A percentile compares a stretch with the other conserved stretches of the same genome.
These are phyloP conservation scores for Suillus plorans DNA, from an alignment of 768 basidiomycete species.

Conservation along the genomic window DNA sequence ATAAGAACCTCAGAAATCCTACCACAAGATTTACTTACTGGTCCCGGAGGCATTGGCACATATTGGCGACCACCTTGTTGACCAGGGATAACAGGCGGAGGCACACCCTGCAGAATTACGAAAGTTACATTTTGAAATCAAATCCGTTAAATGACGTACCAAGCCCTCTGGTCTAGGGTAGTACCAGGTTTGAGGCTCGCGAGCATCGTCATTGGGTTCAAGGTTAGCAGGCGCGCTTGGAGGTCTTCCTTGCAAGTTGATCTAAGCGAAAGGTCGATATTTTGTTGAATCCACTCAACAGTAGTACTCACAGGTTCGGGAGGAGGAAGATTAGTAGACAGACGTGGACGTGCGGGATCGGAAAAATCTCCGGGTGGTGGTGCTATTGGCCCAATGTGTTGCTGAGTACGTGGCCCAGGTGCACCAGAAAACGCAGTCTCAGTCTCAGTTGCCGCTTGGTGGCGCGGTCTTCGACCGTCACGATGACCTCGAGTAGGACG, in stretches of 20 bases:
- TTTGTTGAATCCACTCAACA: neutral
- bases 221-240: constrained; percentile 24
- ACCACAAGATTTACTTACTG: constrained; percentile 40
- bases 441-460: neutral
- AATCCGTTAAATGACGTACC: constrained; percentile 13
- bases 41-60: constrained; percentile 50
- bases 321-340: constrained; percentile 22
- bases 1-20: constrained; percentile 2
- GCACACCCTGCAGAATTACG: constrained; percentile 17
- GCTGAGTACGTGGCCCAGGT: neutral
- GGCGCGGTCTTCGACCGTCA: neutral
- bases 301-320: constrained; percentile 20
- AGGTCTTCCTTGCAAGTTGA: constrained; percentile 10
- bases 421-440: neutral
- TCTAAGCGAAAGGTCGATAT: neutral
- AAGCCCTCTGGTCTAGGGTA: constrained; percentile 9
- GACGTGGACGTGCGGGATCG: neutral
- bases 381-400: neutral
- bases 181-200: constrained; percentile 26
- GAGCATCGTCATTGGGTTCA: constrained; percentile 16
- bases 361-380: constrained; percentile 14
- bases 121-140: neutral
- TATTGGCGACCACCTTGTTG: constrained; percentile 30
- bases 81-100: constrained; percentile 27
- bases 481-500: neutral